Evolutionary conservation across 2,329 filamentous ascomycete genomes (phyloP), one percentile per base, ranked within the genome.

Genomic region (Stylonectria norvegica): DNA sequence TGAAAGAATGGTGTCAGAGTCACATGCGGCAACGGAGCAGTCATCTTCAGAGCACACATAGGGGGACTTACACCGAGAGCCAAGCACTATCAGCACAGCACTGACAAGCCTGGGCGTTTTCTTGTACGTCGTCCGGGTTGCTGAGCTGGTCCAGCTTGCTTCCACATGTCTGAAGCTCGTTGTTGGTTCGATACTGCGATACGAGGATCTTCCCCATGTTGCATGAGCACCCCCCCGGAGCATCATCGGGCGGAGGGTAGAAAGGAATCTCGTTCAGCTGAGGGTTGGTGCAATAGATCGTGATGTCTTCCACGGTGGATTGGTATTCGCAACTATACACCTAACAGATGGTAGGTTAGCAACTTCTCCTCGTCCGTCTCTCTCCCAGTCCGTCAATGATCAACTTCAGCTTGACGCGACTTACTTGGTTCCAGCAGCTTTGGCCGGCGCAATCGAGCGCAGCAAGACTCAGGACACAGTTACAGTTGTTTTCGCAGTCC

Each of bases 271-370:
- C 18, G 4, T 39, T 28, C 5, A 31, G 23, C 14, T 33, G 5
- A 3, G 36, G 32, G 4, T 25, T 29, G 5, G 27, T 3, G 32
- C 41, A 44, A n/a, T 29, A 23, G n/a, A 10, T 15, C 12, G 12
- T 15, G 14, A 40, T 16, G 6, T 44, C 36, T 5, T 15, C 19
- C 6, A 33, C 36, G 11, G 36, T 40, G 11, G 20, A 9, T 19
- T 40, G 36, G 23, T 44, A 44, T n/a, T 36, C 36, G 33, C 41
- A 44, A 33, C 36, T 40, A 22, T 40, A 44, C 10, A 36, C 36
- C 20, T 40, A 12, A 12, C 12, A 12, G 12, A 25, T 25, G 7
- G 22, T 25, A n/a, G 22, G 22, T 25, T 25, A 25, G 22, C 22
- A 25, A 7, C 22, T 12, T n/a, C n/a, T n/a, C n/a, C n/a, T n/a